Evolutionary conservation across 2,329 filamentous ascomycete genomes (phyloP), one percentile per base, ranked within the genome.

Genomic region (Cladophialophora yegresii): DNA sequence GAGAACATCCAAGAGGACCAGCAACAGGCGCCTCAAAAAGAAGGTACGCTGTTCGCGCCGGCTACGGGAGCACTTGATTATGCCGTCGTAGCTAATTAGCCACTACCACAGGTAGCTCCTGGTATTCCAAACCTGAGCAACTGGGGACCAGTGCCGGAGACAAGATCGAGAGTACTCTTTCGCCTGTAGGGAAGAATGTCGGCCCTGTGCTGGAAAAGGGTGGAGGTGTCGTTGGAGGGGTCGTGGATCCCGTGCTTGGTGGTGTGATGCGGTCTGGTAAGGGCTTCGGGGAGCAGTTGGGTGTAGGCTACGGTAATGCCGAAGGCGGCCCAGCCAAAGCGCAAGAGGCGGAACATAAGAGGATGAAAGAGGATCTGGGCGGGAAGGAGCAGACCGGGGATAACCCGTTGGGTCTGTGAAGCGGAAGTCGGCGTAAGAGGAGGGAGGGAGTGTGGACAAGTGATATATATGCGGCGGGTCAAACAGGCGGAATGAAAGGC

Each of bases 371-470:
- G 51, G 62, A 61, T 6, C 62, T 72, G 28, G 72, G 69, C 7
- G 71, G 71, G 12, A 67, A 73, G 57, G 71, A 72, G 47, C 71
- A 72, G 66, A 72, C 57, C 13, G 68, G 47, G 23, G 69, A 70
- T n/a, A 72, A 73, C 43, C 70, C 71, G 2, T 50, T 73, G 33
- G 72, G 72, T 4, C 54, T 72, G 62, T 71, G 60, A 59, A 50
- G 6, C 20, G 12, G 47, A 16, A 50, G 20, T 26, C 23, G 0
- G 7, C 16, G 10, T 1, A 32, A 13, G 53, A 32, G 30, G 16
- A 36, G 30, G 28, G 53, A 32, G 33, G 53, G 28, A 36, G 16
- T 5, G 22, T 55, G 10, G 16, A 50, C 20, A 22, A 16, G 0
- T 43, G 36, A 7, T 5, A n/a, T 43, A 43, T 43, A 43, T 43